These are phyloP conservation scores for Talaromyces albobiverticillius DNA, from an alignment of 2,329 filamentous ascomycete genomes.

Conservation along the genomic window DNA sequence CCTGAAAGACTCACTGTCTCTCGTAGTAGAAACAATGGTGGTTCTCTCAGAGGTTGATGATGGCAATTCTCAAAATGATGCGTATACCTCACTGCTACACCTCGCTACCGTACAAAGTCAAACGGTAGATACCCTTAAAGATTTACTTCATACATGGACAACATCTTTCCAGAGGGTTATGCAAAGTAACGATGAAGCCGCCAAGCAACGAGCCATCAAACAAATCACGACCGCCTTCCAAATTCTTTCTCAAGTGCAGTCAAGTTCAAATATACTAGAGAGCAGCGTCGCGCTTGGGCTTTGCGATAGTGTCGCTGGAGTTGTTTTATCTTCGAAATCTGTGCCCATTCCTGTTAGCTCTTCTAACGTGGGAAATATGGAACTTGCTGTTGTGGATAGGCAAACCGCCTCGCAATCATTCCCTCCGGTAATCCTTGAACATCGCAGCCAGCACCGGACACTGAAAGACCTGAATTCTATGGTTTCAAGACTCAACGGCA, in stretches of 20 bases:
- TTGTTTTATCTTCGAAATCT: slow-evolving; percentile 38
- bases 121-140: slow-evolving; percentile 64
- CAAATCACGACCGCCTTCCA: slow-evolving; percentile 74
- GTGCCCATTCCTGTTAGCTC: slow-evolving; percentile 27
- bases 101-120: slow-evolving; percentile 62
- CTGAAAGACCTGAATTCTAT: slow-evolving; percentile 60
- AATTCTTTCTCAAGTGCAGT: slow-evolving; percentile 61
- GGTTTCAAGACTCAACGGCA: slow-evolving; percentile 54
- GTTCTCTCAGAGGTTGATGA: slow-evolving; percentile 58
- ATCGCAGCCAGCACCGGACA: slow-evolving; percentile 65
- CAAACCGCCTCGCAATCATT: slow-evolving; percentile 44
- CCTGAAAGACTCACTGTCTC: slow-evolving; percentile 63
- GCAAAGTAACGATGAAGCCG: slow-evolving; percentile 77
- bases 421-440: slow-evolving; percentile 59
- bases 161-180: slow-evolving; percentile 76
- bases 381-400: slow-evolving; percentile 26
- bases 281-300: slow-evolving; percentile 66
- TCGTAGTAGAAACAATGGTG: slow-evolving; percentile 80
- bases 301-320: slow-evolving; percentile 66
- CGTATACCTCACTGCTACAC: slow-evolving; percentile 51
- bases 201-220: slow-evolving; percentile 68
- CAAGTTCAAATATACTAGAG: slow-evolving; percentile 65
- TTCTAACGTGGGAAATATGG: slow-evolving; percentile 20
- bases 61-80: slow-evolving; percentile 34
- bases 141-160: slow-evolving; percentile 76